These are phyloP conservation scores for Colletotrichum scovillei DNA, from an alignment of 2,329 filamentous ascomycete genomes.

Conservation along the genomic window DNA sequence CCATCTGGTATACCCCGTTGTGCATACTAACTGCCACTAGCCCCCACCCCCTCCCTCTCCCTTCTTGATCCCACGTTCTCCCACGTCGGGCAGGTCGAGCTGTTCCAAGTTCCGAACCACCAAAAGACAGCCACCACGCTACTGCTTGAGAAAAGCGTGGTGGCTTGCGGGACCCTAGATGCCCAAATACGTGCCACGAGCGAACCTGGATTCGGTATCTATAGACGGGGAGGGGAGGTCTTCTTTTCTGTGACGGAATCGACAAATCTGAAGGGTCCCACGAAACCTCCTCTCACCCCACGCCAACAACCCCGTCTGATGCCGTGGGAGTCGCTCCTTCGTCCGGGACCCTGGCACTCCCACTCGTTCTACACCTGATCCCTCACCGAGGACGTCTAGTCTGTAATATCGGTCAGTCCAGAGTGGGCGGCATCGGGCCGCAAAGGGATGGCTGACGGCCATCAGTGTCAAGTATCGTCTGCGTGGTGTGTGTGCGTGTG, in stretches of 20 bases:
- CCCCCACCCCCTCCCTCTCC: not conserved
- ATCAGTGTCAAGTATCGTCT: not conserved
- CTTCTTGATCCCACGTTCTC: not conserved
- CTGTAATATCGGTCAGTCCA: not conserved
- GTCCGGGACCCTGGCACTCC: not conserved
- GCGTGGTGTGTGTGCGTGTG: not conserved
- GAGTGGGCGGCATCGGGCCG: constrained; percentile 3
- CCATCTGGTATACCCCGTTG: not conserved
- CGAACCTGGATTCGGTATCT: not conserved
- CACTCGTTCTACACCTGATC: not conserved
- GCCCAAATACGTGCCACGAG: not conserved
- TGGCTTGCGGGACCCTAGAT: constrained; percentile 10
- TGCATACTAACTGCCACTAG: constrained; percentile 7
- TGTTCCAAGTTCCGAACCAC: not conserved
- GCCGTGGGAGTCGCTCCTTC: not conserved
- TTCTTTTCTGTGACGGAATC: not conserved
- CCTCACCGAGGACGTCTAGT: constrained; percentile 17
- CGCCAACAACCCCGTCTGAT: constrained; percentile 2
- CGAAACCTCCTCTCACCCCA: constrained; percentile 4
- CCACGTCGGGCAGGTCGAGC: constrained; percentile 25
- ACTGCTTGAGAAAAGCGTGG: not conserved
- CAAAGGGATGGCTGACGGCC: not conserved
- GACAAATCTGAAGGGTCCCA: not conserved
- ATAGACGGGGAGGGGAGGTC: not conserved
- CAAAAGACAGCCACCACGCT: constrained; percentile 7